These are phyloP conservation scores for Wickerhamiella cacticola DNA, from an alignment of 805 yeast species.

Conservation along the genomic window DNA sequence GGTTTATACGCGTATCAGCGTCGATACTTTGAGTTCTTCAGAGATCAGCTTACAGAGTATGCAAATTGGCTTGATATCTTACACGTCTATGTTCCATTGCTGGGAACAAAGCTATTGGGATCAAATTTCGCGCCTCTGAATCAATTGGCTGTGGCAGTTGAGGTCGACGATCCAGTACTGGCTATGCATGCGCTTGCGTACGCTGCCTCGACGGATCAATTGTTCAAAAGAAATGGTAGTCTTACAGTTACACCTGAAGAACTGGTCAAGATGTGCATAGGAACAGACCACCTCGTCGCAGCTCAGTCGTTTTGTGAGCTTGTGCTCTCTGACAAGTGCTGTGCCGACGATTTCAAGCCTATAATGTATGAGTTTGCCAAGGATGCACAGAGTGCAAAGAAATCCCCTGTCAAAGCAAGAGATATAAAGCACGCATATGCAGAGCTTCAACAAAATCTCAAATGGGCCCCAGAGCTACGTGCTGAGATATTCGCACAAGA, in stretches of 20 bases:
- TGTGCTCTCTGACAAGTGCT: neutral
- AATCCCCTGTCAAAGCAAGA: neutral
- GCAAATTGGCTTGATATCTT: constrained; percentile 28
- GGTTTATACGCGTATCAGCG: constrained; percentile 28
- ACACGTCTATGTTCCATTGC: constrained; percentile 19
- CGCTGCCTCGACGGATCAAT: constrained; percentile 13
- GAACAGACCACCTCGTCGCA: neutral
- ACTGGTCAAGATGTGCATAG: neutral
- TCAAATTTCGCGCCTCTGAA: constrained; percentile 28
- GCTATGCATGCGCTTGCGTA: constrained; percentile 30
- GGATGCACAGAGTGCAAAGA: neutral
- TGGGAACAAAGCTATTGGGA: constrained; percentile 20
- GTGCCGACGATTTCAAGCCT: neutral
- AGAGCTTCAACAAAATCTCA: neutral
- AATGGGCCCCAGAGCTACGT: neutral
- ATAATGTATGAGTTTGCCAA: neutral
- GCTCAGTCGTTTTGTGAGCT: constrained; percentile 1
- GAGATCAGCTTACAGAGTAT: constrained; percentile 29
- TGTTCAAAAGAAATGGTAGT: neutral
- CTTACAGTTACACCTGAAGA: neutral
- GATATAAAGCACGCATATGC: neutral
- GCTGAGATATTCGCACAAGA: neutral
- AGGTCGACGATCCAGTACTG: constrained; percentile 26
- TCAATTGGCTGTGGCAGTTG: constrained; percentile 30
- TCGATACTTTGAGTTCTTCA: constrained; percentile 31